Evolutionary conservation across 495 filamentous ascomycete species (phyloP).

Genomic region (Penicillium diatomitis): DNA sequence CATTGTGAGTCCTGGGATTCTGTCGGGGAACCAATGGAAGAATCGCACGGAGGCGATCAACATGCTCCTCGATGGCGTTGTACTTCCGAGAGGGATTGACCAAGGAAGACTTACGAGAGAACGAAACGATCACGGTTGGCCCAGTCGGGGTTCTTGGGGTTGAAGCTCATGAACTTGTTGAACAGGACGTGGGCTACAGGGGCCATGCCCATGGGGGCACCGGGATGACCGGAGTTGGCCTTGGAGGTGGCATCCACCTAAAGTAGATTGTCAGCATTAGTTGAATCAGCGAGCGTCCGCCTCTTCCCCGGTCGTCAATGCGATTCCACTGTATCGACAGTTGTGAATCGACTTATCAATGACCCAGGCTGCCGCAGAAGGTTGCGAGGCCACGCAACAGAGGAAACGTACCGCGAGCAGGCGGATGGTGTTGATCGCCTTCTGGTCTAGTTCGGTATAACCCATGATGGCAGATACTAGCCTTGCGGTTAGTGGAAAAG

Average conservation of each 20-base stretch:
- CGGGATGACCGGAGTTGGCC: constrained; percentile 96
- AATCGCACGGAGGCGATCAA: background rate
- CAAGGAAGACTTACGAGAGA: constrained; percentile 70
- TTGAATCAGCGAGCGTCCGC: background rate
- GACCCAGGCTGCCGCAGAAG: too few species aligned
- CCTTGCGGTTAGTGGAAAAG: constrained; percentile 12
- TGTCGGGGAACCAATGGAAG: background rate
- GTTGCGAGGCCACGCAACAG: background rate
- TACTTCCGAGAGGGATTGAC: background rate
- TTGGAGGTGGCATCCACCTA: constrained; percentile 95
- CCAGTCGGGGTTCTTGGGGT: constrained; percentile 98
- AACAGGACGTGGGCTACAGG: constrained; percentile 95
- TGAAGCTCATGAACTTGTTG: constrained; percentile 99
- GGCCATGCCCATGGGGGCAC: constrained; percentile 99
- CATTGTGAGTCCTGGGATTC: constrained; percentile 1
- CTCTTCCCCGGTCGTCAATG: too few species aligned
- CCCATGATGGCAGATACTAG: constrained; percentile 64
- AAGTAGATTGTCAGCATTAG: constrained; percentile 7
- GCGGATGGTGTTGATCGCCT: constrained; percentile 96
- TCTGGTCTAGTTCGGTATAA: constrained; percentile 75
- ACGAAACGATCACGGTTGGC: constrained; percentile 96
- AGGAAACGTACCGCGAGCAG: constrained; percentile 65
- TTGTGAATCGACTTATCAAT: too few species aligned
- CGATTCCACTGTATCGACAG: too few species aligned
- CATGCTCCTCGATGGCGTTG: background rate